Conservation (phyloP, 768 basidiomycete species). For the Xerocomus spinulosus region DNA sequence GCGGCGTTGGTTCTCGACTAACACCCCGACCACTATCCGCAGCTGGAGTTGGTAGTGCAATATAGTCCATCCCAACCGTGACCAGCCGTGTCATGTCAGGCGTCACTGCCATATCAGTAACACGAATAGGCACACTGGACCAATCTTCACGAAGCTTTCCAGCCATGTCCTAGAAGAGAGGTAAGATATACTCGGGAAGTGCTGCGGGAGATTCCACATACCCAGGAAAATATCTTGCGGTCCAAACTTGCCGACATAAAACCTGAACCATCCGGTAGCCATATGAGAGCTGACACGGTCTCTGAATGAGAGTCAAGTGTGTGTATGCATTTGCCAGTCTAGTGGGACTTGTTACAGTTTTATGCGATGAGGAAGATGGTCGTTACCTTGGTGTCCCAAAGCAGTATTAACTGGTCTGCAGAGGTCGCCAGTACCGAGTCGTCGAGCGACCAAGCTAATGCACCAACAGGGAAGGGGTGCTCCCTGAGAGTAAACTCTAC, state of each 20-base stretch:
- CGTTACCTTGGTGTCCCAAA: conserved; percentile 86
- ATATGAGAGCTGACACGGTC: conserved; percentile 79
- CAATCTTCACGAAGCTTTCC: conserved; percentile 72
- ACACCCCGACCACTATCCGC: conserved; percentile 23
- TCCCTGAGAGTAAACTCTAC: conserved; percentile 60
- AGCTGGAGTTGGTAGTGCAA: conserved; percentile 20
- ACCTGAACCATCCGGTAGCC: conserved; percentile 84
- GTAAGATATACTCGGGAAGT: conserved; percentile 6
- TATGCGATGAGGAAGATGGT: not conserved
- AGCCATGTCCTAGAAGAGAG: conserved; percentile 54
- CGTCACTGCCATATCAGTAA: conserved; percentile 82
- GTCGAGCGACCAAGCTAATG: conserved; percentile 90
- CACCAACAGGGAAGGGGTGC: conserved; percentile 76
- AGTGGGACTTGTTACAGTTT: conserved; percentile 12
- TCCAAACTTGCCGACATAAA: conserved; percentile 90
- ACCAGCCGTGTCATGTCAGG: conserved; percentile 82
- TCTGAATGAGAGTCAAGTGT: conserved; percentile 71
- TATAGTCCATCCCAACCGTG: conserved; percentile 68
- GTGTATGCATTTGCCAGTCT: conserved; percentile 74
- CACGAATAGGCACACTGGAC: conserved; percentile 66
- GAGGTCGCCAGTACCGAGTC: conserved; percentile 80
- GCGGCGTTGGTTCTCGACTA: conserved; percentile 34
- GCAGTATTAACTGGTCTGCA: conserved; percentile 73
- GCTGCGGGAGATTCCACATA: conserved; percentile 32
- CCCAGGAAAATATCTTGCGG: conserved; percentile 80